Evolutionary conservation across 352 stramenopile genomes (phyloP).

Genomic region (Pythium brachiatum): DNA sequence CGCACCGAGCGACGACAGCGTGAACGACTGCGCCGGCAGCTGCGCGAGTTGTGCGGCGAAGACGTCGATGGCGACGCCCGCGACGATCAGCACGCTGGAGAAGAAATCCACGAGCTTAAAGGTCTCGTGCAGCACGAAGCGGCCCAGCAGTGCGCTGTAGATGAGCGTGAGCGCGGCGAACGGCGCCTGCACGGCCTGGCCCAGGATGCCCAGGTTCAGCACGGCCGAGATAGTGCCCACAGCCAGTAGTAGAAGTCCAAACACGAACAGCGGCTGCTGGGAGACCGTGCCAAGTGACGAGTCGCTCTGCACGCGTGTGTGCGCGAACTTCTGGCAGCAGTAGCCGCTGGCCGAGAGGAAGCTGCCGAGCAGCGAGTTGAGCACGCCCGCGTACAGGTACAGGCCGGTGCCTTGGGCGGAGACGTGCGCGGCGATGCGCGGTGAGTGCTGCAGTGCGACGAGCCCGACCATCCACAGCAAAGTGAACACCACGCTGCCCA

Average conservation of each 20-base stretch:
- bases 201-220: slow-evolving; percentile 69
- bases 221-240: slow-evolving; percentile 71
- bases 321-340: slow-evolving; percentile 76
- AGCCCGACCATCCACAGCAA: slow-evolving; percentile 53
- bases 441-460: slow-evolving; percentile 37
- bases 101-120: slow-evolving; percentile 49
- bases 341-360: slow-evolving; percentile 79
- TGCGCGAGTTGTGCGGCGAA: slow-evolving; percentile 48
- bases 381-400: slow-evolving; percentile 63
- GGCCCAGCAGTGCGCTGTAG: slow-evolving; percentile 68
- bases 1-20: slow-evolving; percentile 43
- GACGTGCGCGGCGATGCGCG: slow-evolving; percentile 24
- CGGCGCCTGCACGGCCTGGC: slow-evolving; percentile 72
- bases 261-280: slow-evolving; percentile 57
- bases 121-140: slow-evolving; percentile 57
- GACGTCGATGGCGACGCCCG: slow-evolving; percentile 61
- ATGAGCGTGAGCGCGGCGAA: slow-evolving; percentile 80
- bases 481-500: slow-evolving; percentile 40
- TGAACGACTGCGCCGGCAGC: slow-evolving; percentile 49
- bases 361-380: slow-evolving; percentile 73
- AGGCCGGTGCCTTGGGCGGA: slow-evolving; percentile 21
- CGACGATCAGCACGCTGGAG: slow-evolving; percentile 61
- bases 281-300: slow-evolving; percentile 53
- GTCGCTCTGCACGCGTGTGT: slow-evolving; percentile 49
- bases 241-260: slow-evolving; percentile 54